Conservation (phyloP, 2,329 filamentous ascomycete species). For the Thelonectria discophora region DNA sequence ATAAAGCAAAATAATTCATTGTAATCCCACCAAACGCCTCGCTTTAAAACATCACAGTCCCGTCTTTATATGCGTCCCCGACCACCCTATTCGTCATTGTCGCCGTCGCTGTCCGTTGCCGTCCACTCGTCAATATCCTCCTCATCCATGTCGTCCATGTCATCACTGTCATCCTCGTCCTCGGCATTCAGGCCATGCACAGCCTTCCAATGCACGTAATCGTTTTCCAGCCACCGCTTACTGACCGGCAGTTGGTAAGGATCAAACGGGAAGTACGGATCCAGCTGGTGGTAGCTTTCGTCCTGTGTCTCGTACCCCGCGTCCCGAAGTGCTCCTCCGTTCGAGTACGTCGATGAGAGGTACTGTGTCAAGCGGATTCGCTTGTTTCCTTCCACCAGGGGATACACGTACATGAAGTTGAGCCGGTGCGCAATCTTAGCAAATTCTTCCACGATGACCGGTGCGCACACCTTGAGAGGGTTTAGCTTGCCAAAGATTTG, state of each 20-base stretch:
- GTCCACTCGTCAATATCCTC: constrained; percentile 60
- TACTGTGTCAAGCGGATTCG: constrained; percentile 81
- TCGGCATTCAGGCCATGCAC: constrained; percentile 74
- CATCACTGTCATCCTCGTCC: constrained; percentile 63
- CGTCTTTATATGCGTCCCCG: neutral
- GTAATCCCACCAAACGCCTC: constrained; percentile 24
- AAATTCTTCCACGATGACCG: constrained; percentile 90
- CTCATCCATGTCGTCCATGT: constrained; percentile 59
- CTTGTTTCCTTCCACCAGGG: constrained; percentile 91
- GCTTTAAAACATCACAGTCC: constrained; percentile 21
- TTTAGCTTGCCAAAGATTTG: constrained; percentile 92
- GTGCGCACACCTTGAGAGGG: constrained; percentile 92
- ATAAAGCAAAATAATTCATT: neutral
- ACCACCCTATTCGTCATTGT: constrained; percentile 48
- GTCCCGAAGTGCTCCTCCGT: constrained; percentile 64
- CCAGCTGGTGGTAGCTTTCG: constrained; percentile 84
- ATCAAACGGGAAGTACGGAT: constrained; percentile 97
- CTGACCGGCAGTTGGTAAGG: constrained; percentile 91
- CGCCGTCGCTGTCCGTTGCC: constrained; percentile 59
- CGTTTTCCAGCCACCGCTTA: constrained; percentile 84
- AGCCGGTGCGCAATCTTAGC: constrained; percentile 87
- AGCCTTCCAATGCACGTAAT: constrained; percentile 83
- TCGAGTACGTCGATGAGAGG: constrained; percentile 65
- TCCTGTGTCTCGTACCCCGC: constrained; percentile 62
- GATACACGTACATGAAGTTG: constrained; percentile 87